Evolutionary conservation across 352 stramenopile genomes (phyloP), one percentile per base, ranked within the genome.

Genomic region (Phytophthora pseudosyringae): DNA sequence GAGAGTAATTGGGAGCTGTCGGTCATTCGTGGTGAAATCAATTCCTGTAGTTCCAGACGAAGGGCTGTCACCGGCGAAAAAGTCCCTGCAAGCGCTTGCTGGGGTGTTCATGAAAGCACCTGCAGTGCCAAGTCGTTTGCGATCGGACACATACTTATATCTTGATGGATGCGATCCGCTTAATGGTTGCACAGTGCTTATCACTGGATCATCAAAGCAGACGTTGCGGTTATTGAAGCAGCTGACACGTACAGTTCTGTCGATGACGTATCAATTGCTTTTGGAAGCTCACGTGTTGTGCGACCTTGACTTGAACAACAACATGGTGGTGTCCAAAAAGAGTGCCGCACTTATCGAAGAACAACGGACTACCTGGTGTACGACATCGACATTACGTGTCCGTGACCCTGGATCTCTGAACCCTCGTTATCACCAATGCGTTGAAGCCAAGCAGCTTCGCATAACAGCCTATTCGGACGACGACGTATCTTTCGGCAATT

Each of bases 221-320:
- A 88, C 92, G 21, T 77, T 99, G 6, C 91, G 94, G n/a, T 45
- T 97, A 36, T 80, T 99, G 6, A 99, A 99, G 72, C 60, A 73
- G 39, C 78, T 99, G 16, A 88, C 97, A 40, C 80, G 85, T 11
- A 91, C 91, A 18, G 81, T 98, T 8, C 80, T 99, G 8, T 94
- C 88, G 33, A 91, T 97, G 56, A 92, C 96, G 10, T 99, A 99
- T 76, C 98, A 98, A 58, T 77, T 99, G 18, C 89, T 98, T 26
- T 86, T 99, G 18, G 96, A 99, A 70, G 97, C 95, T 5, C 89
- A 95, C 52, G 97, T 98, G 51, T 75, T 99, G 26, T 92, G 84
- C 15, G 94, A 98, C 53, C 79, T 98, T 16, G 73, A 77, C 12
- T 67, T 96, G 73, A 80, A 88, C 64, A 67, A 67, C 5, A 58